Base-by-base conservation (phyloP, 352 stramenopile species). In the Phytophthora pseudosyringae region DNA sequence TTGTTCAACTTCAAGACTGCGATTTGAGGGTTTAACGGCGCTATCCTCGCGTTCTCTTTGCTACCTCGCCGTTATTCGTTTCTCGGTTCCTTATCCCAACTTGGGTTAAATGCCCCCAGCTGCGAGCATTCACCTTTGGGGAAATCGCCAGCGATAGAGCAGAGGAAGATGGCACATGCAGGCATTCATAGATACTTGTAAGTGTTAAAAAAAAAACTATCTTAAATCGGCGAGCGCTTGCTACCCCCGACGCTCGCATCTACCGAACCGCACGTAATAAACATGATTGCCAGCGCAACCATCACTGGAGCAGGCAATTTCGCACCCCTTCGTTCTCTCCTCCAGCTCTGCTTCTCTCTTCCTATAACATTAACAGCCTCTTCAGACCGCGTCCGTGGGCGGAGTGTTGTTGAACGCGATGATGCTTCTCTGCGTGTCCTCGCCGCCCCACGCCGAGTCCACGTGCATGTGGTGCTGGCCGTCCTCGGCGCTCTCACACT, bases 381-480 rank as follows among this genome's bases (percentile, higher is more conserved):
- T 50, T 53, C 40, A 67, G 11, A 60, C 56, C 7, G 29, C 21
- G 21, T 21, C 21, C 21, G 21, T 36, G 28, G 45, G 3, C 8
- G 49, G 32, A 1, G 58, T 65, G 64, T 88, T 88, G 75, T 90
- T 90, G 67, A 90, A 90, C 40, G 81, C 75, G 67, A 90, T 88
- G 67, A 90, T 90, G 69, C 81, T 90, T 40, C 66, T 62, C 6
- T 47, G 32, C 16, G 44, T 13, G 2, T 40, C 11, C 29, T 52
- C 53, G 26, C 15, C 21, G 15, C n/a, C 63, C 55, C 50, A 71
- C 18, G 65, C 31, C 28, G 16, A 39, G 12, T 57, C 49, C 32
- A 43, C 29, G 4, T 63, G 50, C 50, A 64, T 55, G 39, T 67
- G 39, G 2, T 67, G 39, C 18, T 66, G 39, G 18, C 64, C 55